phyloP scores from a whole-genome alignment of 148 eudicot species.

The Talinum fruticosum region DNA sequence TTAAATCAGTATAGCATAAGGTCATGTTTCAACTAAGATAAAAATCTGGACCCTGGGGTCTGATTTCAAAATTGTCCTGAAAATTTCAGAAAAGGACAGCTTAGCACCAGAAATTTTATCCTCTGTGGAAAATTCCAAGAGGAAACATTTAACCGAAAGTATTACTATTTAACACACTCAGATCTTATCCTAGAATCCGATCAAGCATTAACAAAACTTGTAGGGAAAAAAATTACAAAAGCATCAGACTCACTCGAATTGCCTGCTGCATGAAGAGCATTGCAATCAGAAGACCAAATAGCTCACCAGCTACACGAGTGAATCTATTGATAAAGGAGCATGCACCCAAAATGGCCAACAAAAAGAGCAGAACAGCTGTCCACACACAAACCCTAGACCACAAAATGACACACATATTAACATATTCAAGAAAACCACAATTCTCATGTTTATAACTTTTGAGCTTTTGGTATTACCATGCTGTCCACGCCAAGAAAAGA shows the following conservation, averaged over 20 bases:
- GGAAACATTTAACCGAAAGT: neutral
- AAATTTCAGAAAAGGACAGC: neutral
- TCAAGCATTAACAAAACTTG: neutral
- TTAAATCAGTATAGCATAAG: slow-evolving; percentile 8
- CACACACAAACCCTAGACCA: slow-evolving; percentile 86
- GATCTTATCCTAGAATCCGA: neutral
- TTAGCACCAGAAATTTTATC: neutral
- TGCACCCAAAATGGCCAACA: slow-evolving; percentile 89
- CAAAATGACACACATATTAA: slow-evolving; percentile 3
- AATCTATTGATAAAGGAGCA: slow-evolving; percentile 96
- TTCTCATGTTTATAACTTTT: neutral
- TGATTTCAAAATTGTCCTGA: neutral
- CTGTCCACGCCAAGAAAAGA: slow-evolving; percentile 95
- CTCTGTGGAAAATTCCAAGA: neutral
- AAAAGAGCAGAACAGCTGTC: slow-evolving; percentile 90
- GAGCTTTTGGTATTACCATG: slow-evolving; percentile 52
- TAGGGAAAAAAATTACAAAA: neutral
- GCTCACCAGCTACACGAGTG: slow-evolving; percentile 95
- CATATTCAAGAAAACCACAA: slow-evolving; percentile 6
- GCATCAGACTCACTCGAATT: slow-evolving; percentile 59
- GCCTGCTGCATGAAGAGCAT: slow-evolving; percentile 99
- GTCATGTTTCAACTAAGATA: neutral
- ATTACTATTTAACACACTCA: neutral
- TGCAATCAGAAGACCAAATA: slow-evolving; percentile 91
- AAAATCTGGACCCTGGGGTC: neutral